Evolutionary conservation across 1,284 basidiomycete genomes (phyloP).

Genomic region (Boletellus deceptivus): DNA sequence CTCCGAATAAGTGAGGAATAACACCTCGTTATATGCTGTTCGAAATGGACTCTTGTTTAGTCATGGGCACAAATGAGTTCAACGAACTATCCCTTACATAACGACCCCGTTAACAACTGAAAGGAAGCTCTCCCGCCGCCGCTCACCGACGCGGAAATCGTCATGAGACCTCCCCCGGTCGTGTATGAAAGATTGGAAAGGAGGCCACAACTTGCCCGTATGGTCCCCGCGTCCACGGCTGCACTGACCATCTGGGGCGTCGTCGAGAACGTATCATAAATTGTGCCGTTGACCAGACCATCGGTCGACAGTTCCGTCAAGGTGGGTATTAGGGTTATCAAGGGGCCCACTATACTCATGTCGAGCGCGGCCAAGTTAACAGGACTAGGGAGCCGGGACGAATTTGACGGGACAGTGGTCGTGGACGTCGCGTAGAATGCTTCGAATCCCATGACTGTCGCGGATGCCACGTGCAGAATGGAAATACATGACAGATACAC

Average conservation of each 20-base stretch:
- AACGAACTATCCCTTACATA: background rate
- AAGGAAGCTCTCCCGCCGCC: background rate
- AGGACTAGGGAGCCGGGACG: background rate
- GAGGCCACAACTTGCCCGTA: background rate
- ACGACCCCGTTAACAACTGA: background rate
- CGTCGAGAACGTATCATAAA: background rate
- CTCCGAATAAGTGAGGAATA: background rate
- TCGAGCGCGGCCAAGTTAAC: background rate
- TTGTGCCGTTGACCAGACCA: background rate
- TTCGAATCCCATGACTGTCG: slow-evolving; percentile 3
- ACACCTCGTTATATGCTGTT: background rate
- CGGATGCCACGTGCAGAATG: slow-evolving; percentile 1
- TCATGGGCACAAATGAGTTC: background rate
- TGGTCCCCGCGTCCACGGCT: background rate
- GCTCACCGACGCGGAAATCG: background rate
- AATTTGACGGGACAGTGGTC: background rate
- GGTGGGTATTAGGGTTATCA: background rate
- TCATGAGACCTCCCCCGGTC: too few relatives aligned
- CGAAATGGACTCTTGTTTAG: background rate
- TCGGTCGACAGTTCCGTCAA: background rate
- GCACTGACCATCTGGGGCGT: background rate
- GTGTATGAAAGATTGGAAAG: background rate
- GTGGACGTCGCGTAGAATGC: background rate
- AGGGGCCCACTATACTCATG: background rate
- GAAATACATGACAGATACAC: slow-evolving; percentile 1